Conservation (phyloP, 345 rosid genomes). For the Populus deltoides region DNA sequence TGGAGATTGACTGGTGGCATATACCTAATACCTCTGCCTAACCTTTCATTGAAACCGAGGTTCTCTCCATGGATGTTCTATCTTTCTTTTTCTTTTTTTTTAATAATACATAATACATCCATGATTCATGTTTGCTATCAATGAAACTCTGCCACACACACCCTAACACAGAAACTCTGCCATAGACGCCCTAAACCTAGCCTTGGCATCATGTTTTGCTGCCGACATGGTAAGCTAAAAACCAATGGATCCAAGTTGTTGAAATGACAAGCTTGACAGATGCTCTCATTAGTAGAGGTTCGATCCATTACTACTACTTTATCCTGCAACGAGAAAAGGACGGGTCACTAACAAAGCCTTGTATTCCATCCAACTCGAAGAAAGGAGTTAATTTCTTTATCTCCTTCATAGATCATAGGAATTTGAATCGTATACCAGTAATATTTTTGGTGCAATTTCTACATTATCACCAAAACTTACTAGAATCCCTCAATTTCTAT, state of each 20-base stretch:
- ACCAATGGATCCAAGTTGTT: background rate
- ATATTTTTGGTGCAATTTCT: no score
- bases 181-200: no score
- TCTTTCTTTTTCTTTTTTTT: background rate
- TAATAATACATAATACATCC: no score
- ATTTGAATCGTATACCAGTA: no score
- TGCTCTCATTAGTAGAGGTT: background rate
- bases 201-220: background rate
- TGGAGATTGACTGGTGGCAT: conserved; percentile 18
- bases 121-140: no score
- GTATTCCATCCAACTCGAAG: no score
- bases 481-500: no score
- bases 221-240: background rate
- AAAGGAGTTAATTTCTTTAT: background rate
- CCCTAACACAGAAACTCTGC: no score
- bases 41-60: background rate
- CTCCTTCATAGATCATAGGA: background rate
- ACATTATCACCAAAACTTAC: no score
- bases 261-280: background rate
- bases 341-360: background rate
- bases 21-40: background rate
- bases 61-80: background rate
- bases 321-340: background rate
- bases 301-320: background rate
- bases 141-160: no score